Conservation (phyloP, 2,329 filamentous ascomycete genomes). For the Pseudogymnoascus sp. region DNA sequence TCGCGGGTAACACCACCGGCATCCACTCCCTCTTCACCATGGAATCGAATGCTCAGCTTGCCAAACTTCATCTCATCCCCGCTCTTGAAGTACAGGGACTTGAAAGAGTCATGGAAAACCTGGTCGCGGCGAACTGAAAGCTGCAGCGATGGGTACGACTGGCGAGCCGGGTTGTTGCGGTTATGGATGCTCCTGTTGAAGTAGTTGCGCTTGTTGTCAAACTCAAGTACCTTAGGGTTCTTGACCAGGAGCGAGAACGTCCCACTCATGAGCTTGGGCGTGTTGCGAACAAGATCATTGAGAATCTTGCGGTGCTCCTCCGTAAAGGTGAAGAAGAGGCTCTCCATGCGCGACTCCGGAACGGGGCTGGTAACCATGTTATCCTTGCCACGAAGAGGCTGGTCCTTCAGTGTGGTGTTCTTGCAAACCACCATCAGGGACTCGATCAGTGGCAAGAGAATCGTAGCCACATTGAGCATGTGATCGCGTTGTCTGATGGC, state of each 20-base stretch:
- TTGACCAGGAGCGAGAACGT: conserved; percentile 94
- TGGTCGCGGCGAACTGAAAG: conserved; percentile 85
- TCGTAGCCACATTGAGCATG: conserved; percentile 95
- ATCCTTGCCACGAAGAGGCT: conserved; percentile 43
- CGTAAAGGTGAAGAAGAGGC: conserved; percentile 92
- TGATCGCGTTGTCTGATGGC: conserved; percentile 87
- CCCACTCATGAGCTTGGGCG: conserved; percentile 96
- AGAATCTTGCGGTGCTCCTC: conserved; percentile 96
- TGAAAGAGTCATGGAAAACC: conserved; percentile 97
- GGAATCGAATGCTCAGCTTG: conserved; percentile 95
- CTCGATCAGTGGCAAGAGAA: conserved; percentile 87
- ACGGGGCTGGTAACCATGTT: conserved; percentile 66
- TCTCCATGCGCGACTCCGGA: conserved; percentile 75
- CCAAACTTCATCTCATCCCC: conserved; percentile 98
- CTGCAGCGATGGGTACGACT: conserved; percentile 65
- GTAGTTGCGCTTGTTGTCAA: conserved; percentile 99
- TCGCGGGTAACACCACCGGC: conserved; percentile 95
- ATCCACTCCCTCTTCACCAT: conserved; percentile 94
- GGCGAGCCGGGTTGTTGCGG: conserved; percentile 59
- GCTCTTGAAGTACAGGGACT: conserved; percentile 92
- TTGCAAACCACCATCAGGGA: conserved; percentile 99
- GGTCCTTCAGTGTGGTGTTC: conserved; percentile 61
- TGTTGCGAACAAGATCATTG: conserved; percentile 94
- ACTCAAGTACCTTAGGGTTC: conserved; percentile 97
- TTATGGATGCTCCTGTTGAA: conserved; percentile 90